These are phyloP conservation scores for Tylopilus sp. DNA, from an alignment of 768 basidiomycete genomes.

Conservation along the genomic window DNA sequence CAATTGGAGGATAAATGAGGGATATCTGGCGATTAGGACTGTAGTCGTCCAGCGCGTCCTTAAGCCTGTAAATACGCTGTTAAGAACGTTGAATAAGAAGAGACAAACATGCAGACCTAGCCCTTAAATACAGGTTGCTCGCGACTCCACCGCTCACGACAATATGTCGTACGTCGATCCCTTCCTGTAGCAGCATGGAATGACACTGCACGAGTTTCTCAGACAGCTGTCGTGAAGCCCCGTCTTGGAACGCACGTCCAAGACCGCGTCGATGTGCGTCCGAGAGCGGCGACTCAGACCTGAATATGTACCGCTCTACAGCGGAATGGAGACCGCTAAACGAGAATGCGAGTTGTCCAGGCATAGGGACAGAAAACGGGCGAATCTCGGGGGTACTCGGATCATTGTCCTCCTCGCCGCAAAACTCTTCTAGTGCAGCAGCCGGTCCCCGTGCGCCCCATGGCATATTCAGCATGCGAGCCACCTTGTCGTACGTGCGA, in stretches of 20 bases:
- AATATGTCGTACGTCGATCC: slow-evolving; percentile 50
- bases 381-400: slow-evolving; percentile 29
- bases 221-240: slow-evolving; percentile 69
- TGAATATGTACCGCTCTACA: slow-evolving; percentile 55
- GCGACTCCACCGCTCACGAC: slow-evolving; percentile 95
- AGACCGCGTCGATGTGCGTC: slow-evolving; percentile 39
- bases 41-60: slow-evolving; percentile 26
- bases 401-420: slow-evolving; percentile 33
- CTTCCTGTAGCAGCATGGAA: slow-evolving; percentile 42
- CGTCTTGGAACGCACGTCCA: slow-evolving; percentile 69
- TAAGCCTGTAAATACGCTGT: slow-evolving; percentile 29
- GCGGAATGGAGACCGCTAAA: slow-evolving; percentile 75
- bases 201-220: slow-evolving; percentile 53
- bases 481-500: slow-evolving; percentile 79
- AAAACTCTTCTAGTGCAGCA: slow-evolving; percentile 76
- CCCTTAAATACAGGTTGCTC: slow-evolving; percentile 70
- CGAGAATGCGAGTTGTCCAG: slow-evolving; percentile 64
- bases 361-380: slow-evolving; percentile 48
- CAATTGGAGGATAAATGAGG: slow-evolving; percentile 70
- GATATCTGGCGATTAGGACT: slow-evolving; percentile 34
- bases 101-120: slow-evolving; percentile 43
- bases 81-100: background rate
- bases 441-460: slow-evolving; percentile 68
- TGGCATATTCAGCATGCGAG: slow-evolving; percentile 62
- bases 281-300: slow-evolving; percentile 31